Evolutionary conservation across 1,284 basidiomycete species (phyloP).

Genomic region (Fomitiporia mediterranea): DNA sequence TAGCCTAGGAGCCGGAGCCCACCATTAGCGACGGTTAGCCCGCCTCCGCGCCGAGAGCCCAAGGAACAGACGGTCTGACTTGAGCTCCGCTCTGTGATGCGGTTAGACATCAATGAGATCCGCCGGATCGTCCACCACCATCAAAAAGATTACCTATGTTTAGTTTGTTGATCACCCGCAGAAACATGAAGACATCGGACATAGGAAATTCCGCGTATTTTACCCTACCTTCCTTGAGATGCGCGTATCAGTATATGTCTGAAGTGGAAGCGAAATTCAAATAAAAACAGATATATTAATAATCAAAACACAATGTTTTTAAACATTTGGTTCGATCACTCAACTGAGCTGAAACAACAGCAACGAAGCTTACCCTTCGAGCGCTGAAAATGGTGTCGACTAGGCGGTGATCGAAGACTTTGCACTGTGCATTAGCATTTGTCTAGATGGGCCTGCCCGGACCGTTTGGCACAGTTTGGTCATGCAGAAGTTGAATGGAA

Average conservation of each 20-base stretch:
- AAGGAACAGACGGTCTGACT: neutral
- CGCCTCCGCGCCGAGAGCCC: neutral
- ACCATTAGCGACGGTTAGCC: neutral
- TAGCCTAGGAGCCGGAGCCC: neutral
- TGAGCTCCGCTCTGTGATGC: too few relatives aligned
- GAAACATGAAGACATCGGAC: too few relatives aligned
- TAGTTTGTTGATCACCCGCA: too few relatives aligned
- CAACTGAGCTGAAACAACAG: neutral
- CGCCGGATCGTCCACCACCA: too few relatives aligned
- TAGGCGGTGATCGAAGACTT: neutral
- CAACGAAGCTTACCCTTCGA: neutral
- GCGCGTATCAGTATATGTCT: too few relatives aligned
- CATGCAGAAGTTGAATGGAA: neutral
- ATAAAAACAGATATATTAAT: neutral
- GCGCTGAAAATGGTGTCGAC: neutral
- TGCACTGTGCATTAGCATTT: too few relatives aligned
- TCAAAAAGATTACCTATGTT: too few relatives aligned
- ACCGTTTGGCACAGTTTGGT: neutral
- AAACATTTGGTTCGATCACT: neutral
- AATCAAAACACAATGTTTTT: neutral
- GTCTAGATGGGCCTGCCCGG: neutral
- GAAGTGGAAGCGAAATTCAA: neutral
- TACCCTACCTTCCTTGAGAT: too few relatives aligned
- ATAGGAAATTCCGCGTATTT: too few relatives aligned
- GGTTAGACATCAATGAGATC: too few relatives aligned